Evolutionary conservation across 257 asterid species (phyloP), one percentile per base, ranked within the genome.

Genomic region (Nicotiana noctiflora): DNA sequence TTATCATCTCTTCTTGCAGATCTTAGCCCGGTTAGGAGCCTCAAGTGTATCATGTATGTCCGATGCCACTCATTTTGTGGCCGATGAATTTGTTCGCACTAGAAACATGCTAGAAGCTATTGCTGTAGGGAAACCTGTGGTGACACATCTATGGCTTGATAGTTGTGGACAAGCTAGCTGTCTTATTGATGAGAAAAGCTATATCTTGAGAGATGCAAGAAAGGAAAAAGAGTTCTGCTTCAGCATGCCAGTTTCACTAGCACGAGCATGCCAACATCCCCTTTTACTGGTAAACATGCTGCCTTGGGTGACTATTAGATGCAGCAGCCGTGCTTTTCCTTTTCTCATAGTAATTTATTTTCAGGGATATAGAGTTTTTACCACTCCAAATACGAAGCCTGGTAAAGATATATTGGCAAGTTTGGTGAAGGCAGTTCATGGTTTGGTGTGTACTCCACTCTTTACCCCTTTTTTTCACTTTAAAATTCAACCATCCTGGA

Each of bases 51-150:
- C 95, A 56, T 91, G 90, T 49, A 88, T 92, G 88, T 89, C 92
- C 49, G 93, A 96, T n/a, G 98, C 98, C 62, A 87, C 99, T 17
- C 99, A 96, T 83, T 96, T 96, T 80, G 90, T 95, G 79, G 93
- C 97, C 23, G 97, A 93, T 87, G 91, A 92, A 82, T 95, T 95
- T 90, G 93, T 91, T 65, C 97, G 99, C 74, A 95, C 99, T 15
- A 88, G 93, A 86, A 95, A 93, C 84, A 92, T 95, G 97, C 86
- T 95, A 79, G 99, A 95, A 89, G 97, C 98, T 79, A 95, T 95
- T 91, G 97, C 99, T 79, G 85, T 46, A 56, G 98, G 98, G 59
- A 95, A 93, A 86, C 93, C 99, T 46, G 95, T 93, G 84, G 97
- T 95, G 80, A 92, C 98, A 62, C 94, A 86, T 81, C 84, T 88